Conservation (phyloP, 1,284 basidiomycete genomes). For the Sanghuangporus sanghuang region DNA sequence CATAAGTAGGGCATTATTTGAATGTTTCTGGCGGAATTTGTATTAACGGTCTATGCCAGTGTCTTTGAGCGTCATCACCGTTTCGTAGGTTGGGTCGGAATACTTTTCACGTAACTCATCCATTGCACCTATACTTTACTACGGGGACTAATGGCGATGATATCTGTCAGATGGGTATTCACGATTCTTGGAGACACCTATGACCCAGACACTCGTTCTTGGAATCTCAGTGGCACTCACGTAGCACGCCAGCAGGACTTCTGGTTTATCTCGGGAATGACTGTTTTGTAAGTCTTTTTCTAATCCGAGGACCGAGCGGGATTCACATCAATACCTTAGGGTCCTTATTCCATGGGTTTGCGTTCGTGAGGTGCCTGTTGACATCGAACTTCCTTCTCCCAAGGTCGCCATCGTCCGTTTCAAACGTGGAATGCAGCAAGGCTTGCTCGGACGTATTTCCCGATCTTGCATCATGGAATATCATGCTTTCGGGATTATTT, state of each 20-base stretch:
- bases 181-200: conserved; percentile 62
- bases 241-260: conserved; percentile 66
- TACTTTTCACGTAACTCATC: conserved; percentile 3
- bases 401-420: conserved; percentile 58
- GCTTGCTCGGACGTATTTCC: conserved; percentile 51
- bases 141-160: background rate
- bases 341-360: conserved; percentile 72
- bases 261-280: conserved; percentile 72
- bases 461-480: conserved; percentile 55
- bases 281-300: conserved; percentile 49
- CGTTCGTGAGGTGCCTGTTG: conserved; percentile 64
- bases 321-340: conserved; percentile 31
- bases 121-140: conserved; percentile 19
- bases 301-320: background rate
- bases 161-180: conserved; percentile 40
- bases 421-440: conserved; percentile 60
- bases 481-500: conserved; percentile 57
- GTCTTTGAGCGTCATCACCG: conserved; percentile 73
- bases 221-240: conserved; percentile 48
- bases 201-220: conserved; percentile 44
- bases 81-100: conserved; percentile 64
- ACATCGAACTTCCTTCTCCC: conserved; percentile 64
- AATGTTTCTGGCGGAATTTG: background rate
- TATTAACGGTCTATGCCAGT: conserved; percentile 30
- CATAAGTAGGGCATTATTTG: conserved; percentile 53